Percentiles rank a stretch among this genome's conserved stretches.
phyloP scores from a whole-genome alignment of 1,139 yeast species.

The Yamadazyma dushanensis region DNA sequence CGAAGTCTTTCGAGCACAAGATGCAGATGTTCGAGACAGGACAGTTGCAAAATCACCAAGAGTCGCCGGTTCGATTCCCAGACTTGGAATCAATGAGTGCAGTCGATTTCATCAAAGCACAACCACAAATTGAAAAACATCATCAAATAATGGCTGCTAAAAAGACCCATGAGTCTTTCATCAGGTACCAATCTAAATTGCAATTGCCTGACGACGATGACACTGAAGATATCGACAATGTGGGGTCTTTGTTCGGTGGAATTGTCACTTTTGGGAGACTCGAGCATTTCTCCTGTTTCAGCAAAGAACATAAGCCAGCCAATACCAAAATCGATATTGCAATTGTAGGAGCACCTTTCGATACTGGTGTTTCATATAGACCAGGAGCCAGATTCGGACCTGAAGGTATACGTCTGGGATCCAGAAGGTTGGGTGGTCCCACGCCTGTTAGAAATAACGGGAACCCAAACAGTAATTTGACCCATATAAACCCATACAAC shows the following conservation, averaged over 20 bases:
- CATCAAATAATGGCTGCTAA: constrained; percentile 7
- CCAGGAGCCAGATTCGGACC: constrained; percentile 36
- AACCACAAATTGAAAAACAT: constrained; percentile 6
- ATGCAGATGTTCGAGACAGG: constrained; percentile 5
- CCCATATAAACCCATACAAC: constrained; percentile 27
- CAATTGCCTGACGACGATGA: constrained; percentile 39
- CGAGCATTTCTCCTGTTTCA: constrained; percentile 39
- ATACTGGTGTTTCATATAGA: constrained; percentile 29
- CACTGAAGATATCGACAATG: constrained; percentile 29
- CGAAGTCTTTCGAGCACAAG: constrained; percentile 8
- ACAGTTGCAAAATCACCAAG: constrained; percentile 2
- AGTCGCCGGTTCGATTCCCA: neutral
- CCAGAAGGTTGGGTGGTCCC: constrained; percentile 36
- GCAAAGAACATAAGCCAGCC: constrained; percentile 15
- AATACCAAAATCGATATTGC: constrained; percentile 25
- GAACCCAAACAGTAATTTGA: constrained; percentile 18
- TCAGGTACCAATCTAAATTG: constrained; percentile 24
- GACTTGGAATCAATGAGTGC: constrained; percentile 8
- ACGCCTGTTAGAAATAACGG: constrained; percentile 33
- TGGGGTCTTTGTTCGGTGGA: constrained; percentile 37
- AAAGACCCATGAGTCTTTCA: constrained; percentile 16
- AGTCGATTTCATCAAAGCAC: constrained; percentile 4
- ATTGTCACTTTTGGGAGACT: constrained; percentile 48
- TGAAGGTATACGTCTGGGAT: constrained; percentile 23
- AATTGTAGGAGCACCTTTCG: constrained; percentile 33